A percentile compares a stretch with the other conserved stretches of the same genome.
Conservation (phyloP, 345 rosid genomes). For the Populus tremula region DNA sequence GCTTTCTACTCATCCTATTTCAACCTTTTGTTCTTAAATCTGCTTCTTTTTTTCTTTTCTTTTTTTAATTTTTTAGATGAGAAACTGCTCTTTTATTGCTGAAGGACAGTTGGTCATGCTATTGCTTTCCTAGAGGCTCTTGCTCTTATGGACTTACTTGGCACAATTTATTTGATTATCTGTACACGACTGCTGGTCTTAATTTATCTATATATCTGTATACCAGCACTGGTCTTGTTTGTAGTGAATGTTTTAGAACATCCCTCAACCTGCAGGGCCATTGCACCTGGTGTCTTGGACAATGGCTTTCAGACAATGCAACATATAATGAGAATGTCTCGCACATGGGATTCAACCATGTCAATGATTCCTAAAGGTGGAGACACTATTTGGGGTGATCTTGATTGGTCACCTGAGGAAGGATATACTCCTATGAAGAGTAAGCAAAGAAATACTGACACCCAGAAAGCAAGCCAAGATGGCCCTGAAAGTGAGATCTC, state of each 20-base stretch:
- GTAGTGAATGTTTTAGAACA: neutral
- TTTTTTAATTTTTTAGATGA: neutral
- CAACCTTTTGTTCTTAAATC: neutral
- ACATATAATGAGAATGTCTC: constrained; percentile 77
- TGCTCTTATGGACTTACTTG: neutral
- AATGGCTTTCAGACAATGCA: constrained; percentile 76
- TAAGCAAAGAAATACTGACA: constrained; percentile 43
- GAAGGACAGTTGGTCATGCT: neutral
- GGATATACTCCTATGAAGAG: constrained; percentile 42
- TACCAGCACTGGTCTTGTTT: neutral
- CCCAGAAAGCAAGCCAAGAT: constrained; percentile 24
- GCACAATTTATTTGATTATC: neutral
- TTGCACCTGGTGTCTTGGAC: constrained; percentile 82
- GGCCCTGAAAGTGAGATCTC: constrained; percentile 34
- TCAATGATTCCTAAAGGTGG: constrained; percentile 97
- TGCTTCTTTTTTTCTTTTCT: neutral
- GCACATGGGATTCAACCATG: constrained; percentile 95
- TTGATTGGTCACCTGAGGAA: constrained; percentile 93
- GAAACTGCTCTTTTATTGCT: neutral
- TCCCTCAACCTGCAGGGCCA: constrained; percentile 60
- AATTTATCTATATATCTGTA: neutral
- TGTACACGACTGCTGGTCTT: neutral
- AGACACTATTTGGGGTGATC: constrained; percentile 89
- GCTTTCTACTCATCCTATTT: constrained; percentile 1
- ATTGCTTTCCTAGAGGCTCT: neutral